Base-by-base conservation (phyloP, 2,329 filamentous ascomycete genomes). In the Trichoderma afroharzianum region DNA sequence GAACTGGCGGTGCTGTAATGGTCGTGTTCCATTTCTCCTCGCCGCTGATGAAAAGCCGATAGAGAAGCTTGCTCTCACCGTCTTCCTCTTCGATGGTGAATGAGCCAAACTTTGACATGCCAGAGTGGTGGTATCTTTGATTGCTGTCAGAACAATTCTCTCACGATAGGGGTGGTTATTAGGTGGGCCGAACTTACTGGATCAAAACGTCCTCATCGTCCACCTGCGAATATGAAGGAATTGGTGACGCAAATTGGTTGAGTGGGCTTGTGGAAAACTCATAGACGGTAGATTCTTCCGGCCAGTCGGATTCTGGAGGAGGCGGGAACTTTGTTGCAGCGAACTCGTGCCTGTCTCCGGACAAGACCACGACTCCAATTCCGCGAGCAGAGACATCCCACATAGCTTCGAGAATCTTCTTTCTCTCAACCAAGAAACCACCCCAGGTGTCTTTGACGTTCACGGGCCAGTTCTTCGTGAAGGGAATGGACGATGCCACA, bases 381-480 rank as follows among this genome's bases (percentile, higher is more conserved):
- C 93, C 92, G 6, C 89, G 88, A 1, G 88, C 84, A n/a, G 93
- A 91, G 0, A 92, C 91, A 73, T 93, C 91, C 94, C 96, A 98
- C 88, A 98, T 97, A 2, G 93, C 93, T 79, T 97, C 92, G 15
- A 99, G 90, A 30, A 98, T 88, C 70, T 85, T 86, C 68, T 87
- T 88, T 18, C 96, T 91, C 83, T 99, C 96, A 63, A 86, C 83
- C 2, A 98, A 85, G 80, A 97, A 98, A 0, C 95, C 95, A 61
- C 93, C 94, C 96, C 96, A 99, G 0, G 96, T 98, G 79, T 99
- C 96, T 73, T 91, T 86, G 2, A 90, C 90, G 74, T 96, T 95
- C 74, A 97, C 89, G 28, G 90, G 92, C 95, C 96, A 99, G 81
- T 99, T 99, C 83, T 97, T 97, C 7, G 96, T 98, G 79, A 99